Evolutionary conservation across 2,329 filamentous ascomycete species (phyloP).

Genomic region (Acephala macrosclerotiorum): DNA sequence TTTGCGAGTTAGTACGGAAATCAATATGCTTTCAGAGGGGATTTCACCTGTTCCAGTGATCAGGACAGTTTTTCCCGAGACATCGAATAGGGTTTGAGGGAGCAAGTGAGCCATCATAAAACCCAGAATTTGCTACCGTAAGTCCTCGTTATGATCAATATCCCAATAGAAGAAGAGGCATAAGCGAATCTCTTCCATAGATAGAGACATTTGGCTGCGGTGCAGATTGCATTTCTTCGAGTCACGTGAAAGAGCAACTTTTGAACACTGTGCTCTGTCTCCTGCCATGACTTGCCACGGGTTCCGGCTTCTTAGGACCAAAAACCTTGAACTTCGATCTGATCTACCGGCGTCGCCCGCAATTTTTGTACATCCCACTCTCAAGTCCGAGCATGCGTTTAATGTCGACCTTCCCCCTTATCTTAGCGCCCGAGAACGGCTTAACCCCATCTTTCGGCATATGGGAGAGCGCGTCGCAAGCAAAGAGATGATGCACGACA

Average conservation of each 20-base stretch:
- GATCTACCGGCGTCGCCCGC: background rate
- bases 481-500: background rate
- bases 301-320: background rate
- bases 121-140: no score
- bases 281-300: background rate
- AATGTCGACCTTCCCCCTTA: background rate
- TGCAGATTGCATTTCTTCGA: no score
- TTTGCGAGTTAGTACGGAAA: background rate
- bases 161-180: no score
- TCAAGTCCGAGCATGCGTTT: background rate
- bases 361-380: background rate
- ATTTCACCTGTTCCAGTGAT: background rate
- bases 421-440: background rate
- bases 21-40: background rate
- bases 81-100: background rate
- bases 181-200: no score
- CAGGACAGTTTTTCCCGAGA: background rate
- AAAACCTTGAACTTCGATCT: background rate
- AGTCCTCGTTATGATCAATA: no score
- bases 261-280: background rate
- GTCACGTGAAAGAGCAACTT: background rate
- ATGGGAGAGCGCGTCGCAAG: background rate
- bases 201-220: no score
- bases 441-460: constrained; percentile 1
- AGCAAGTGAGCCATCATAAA: background rate